Percentiles rank a stretch among this genome's conserved stretches.
phyloP scores from a whole-genome alignment of 441 rosid species.

The Bocquillonia castaneifolia region DNA sequence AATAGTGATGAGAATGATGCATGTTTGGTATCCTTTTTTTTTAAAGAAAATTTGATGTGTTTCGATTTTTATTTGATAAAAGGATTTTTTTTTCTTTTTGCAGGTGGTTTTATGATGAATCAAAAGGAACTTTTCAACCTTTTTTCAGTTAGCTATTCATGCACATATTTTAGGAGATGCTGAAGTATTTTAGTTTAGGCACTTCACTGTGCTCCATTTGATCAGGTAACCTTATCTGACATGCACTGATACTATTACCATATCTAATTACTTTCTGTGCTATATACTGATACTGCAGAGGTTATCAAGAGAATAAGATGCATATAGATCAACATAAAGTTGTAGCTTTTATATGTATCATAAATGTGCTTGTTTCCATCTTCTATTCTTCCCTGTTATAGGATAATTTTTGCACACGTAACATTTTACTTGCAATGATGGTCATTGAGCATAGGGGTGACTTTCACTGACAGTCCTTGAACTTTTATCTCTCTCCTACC shows the following conservation, averaged over 20 bases:
- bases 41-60: not conserved
- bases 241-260: not conserved
- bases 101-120: conserved; percentile 74
- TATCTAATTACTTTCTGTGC: not conserved
- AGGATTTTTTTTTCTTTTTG: conserved; percentile 17
- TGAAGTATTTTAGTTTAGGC: conserved; percentile 17
- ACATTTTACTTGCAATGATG: not conserved
- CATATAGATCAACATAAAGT: not conserved
- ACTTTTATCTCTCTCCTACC: no score
- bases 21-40: not conserved
- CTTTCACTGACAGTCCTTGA: no score
- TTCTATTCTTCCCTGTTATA: not conserved
- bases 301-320: not conserved
- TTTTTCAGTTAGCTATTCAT: conserved; percentile 37
- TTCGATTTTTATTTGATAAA: conserved; percentile 6
- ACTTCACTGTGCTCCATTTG: conserved; percentile 20
- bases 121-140: conserved; percentile 53
- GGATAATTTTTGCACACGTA: not conserved
- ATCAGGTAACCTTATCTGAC: conserved; percentile 26
- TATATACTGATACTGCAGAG: not conserved
- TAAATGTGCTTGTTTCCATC: not conserved
- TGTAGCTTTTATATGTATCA: not conserved
- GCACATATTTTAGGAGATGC: conserved; percentile 13
- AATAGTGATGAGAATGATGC: not conserved
- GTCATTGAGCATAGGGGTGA: no score